Conservation (phyloP, 2,329 filamentous ascomycete genomes). For the Rhinocladiella similis region DNA sequence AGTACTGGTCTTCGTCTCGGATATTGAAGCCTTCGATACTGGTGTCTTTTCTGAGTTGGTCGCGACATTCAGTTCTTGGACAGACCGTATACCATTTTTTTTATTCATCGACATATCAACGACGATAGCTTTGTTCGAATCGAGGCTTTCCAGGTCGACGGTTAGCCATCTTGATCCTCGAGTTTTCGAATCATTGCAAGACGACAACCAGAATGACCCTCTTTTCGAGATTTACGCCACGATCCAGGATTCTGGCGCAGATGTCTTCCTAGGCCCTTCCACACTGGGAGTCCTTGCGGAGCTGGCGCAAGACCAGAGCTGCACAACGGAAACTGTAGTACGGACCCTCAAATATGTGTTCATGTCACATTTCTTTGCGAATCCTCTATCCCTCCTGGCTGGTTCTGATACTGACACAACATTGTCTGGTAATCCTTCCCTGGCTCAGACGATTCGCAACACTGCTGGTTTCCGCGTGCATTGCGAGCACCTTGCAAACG, state of each 20-base stretch:
- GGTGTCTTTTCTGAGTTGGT: conserved; percentile 46
- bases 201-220: conserved; percentile 36
- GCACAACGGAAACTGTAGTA: conserved; percentile 57
- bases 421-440: conserved; percentile 33
- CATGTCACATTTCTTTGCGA: conserved; percentile 66
- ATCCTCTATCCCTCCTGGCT: conserved; percentile 56
- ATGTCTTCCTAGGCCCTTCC: conserved; percentile 49
- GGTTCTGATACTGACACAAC: conserved; percentile 20
- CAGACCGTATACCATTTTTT: conserved; percentile 61
- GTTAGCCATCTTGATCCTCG: conserved; percentile 54
- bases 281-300: conserved; percentile 55
- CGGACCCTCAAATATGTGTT: conserved; percentile 60
- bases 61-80: conserved; percentile 56
- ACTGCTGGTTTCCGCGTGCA: conserved; percentile 55
- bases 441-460: conserved; percentile 58
- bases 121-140: conserved; percentile 62
- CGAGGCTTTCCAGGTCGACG: conserved; percentile 55
- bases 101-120: conserved; percentile 63
- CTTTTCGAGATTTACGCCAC: conserved; percentile 38
- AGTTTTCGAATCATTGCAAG: conserved; percentile 49
- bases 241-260: conserved; percentile 45
- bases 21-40: conserved; percentile 50
- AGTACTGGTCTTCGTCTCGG: conserved; percentile 45
- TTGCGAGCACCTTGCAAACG: conserved; percentile 38
- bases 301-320: conserved; percentile 60